These are phyloP conservation scores for Discostella pseudostelligera DNA, from an alignment of 108 stramenopile species.

Conservation along the genomic window DNA sequence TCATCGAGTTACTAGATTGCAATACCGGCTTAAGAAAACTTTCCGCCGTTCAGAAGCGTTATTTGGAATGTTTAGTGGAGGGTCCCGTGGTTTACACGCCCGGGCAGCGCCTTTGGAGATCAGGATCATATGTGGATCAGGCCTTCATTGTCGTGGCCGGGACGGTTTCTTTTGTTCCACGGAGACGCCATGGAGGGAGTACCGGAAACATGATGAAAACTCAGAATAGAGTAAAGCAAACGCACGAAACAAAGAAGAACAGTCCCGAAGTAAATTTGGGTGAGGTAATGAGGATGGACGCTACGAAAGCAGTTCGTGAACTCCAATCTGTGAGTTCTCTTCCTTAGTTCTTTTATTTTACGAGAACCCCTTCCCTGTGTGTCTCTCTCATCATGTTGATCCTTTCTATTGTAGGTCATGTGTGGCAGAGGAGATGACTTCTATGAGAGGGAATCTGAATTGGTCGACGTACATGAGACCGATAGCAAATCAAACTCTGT, in stretches of 20 bases:
- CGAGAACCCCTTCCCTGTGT: background rate
- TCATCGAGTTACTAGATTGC: slow-evolving; percentile 70
- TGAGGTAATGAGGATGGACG: slow-evolving; percentile 46
- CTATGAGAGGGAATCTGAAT: slow-evolving; percentile 11
- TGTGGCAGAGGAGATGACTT: slow-evolving; percentile 20
- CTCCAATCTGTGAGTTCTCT: slow-evolving; percentile 42
- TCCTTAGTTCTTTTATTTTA: background rate
- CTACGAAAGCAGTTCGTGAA: slow-evolving; percentile 53
- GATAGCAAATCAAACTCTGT: background rate
- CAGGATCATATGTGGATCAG: slow-evolving; percentile 74
- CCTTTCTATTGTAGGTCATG: slow-evolving; percentile 2
- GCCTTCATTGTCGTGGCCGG: slow-evolving; percentile 82
- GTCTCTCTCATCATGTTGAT: background rate
- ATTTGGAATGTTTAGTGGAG: slow-evolving; percentile 80
- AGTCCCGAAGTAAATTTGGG: slow-evolving; percentile 15
- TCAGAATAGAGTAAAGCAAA: slow-evolving; percentile 18
- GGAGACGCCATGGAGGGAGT: slow-evolving; percentile 62
- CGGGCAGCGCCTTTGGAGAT: slow-evolving; percentile 78
- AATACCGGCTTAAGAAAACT: slow-evolving; percentile 84
- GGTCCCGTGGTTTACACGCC: slow-evolving; percentile 69
- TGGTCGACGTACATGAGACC: background rate
- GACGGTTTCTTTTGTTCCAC: slow-evolving; percentile 76
- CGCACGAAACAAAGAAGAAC: slow-evolving; percentile 7
- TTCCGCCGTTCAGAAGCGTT: slow-evolving; percentile 82
- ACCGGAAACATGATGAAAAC: slow-evolving; percentile 12